A percentile compares a stretch with the other conserved stretches of the same genome.
Evolutionary conservation across 208 protist genomes (phyloP).

Genomic region (Trypanosoma brucei): DNA sequence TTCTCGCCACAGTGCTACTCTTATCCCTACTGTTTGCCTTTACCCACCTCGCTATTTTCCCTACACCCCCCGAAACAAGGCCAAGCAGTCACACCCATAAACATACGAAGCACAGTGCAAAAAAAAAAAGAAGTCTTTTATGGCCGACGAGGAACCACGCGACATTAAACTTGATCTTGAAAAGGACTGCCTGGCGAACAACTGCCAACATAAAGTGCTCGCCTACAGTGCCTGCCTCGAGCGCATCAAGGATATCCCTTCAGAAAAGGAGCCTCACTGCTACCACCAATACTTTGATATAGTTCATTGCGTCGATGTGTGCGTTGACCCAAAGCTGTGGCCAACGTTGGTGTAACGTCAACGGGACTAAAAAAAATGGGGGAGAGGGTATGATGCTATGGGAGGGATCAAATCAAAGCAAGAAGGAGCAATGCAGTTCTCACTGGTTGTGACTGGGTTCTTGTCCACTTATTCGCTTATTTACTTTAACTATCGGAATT

Average conservation of each 20-base stretch:
- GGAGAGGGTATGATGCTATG: background rate
- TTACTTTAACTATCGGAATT: no score
- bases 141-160: conserved; percentile 50
- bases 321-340: conserved; percentile 76
- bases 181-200: conserved; percentile 61
- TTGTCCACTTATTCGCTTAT: no score
- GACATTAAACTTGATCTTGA: conserved; percentile 78
- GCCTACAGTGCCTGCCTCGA: conserved; percentile 72
- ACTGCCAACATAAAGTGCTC: conserved; percentile 54
- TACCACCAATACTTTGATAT: conserved; percentile 80
- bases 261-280: conserved; percentile 70
- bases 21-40: no score
- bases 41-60: no score
- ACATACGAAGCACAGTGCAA: background rate
- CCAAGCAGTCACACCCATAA: no score
- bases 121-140: conserved; percentile 1
- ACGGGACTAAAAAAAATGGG: background rate
- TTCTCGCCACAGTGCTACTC: no score
- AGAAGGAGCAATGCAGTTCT: no score
- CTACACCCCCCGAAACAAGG: no score
- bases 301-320: conserved; percentile 78
- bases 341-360: conserved; percentile 57
- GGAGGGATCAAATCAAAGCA: no score
- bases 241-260: conserved; percentile 58
- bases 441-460: no score